Evolutionary conservation across 2,329 filamentous ascomycete species (phyloP).

Genomic region (Cladosporium sp.): DNA sequence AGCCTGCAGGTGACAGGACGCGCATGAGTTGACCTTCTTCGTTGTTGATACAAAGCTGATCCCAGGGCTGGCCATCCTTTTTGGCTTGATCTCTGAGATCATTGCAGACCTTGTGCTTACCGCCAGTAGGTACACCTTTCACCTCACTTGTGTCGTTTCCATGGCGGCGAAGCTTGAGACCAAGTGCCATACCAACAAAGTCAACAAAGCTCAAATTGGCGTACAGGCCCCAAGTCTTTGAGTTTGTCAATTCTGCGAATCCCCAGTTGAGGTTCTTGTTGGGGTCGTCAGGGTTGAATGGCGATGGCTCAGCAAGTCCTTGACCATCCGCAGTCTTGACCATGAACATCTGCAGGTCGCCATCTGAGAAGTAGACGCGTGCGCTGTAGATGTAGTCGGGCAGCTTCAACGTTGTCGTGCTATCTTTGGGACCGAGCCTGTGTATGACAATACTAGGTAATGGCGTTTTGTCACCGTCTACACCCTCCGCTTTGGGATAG

Average conservation of each 20-base stretch:
- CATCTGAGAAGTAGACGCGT: conserved; percentile 49
- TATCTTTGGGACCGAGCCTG: conserved; percentile 33
- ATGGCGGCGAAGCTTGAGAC: conserved; percentile 52
- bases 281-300: conserved; percentile 41
- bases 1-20: conserved; percentile 48
- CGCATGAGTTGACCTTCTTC: conserved; percentile 38
- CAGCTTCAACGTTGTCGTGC: conserved; percentile 40
- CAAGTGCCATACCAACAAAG: conserved; percentile 44
- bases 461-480: conserved; percentile 20
- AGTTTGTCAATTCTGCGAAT: conserved; percentile 47
- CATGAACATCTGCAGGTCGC: conserved; percentile 34
- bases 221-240: conserved; percentile 41
- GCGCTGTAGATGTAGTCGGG: conserved; percentile 44
- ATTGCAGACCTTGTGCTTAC: conserved; percentile 57
- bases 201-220: conserved; percentile 37
- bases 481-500: conserved; percentile 41
- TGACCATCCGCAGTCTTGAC: conserved; percentile 33
- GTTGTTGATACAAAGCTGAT: conserved; percentile 54
- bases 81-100: conserved; percentile 55
- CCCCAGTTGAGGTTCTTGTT: conserved; percentile 45
- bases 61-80: conserved; percentile 60
- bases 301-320: conserved; percentile 52
- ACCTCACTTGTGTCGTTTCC: conserved; percentile 58
- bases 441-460: conserved; percentile 25
- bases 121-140: conserved; percentile 39